phyloP scores from a whole-genome alignment of 441 rosid genomes.

The Syzygium syzygioides region DNA sequence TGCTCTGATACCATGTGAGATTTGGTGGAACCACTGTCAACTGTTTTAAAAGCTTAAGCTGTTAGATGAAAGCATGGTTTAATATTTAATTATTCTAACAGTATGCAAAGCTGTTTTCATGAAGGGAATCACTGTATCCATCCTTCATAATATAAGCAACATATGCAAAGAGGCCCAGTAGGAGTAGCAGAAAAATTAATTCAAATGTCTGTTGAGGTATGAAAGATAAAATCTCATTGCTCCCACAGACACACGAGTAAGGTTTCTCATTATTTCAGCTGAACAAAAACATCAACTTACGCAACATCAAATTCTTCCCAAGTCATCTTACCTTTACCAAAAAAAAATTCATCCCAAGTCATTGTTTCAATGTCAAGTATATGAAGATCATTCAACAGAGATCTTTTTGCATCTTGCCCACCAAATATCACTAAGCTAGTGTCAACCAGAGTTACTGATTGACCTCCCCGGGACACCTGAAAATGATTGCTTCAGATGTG shows the following conservation, averaged over 20 bases:
- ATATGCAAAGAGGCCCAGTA: neutral
- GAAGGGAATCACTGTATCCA: neutral
- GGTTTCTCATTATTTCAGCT: neutral
- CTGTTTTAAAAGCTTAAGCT: too few species aligned
- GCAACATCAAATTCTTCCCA: slow-evolving; percentile 96
- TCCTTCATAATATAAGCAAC: neutral
- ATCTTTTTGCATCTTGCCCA: slow-evolving; percentile 92
- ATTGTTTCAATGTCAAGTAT: slow-evolving; percentile 92
- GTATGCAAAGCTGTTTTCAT: neutral
- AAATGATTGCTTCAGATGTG: slow-evolving; percentile 16
- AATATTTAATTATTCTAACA: too few species aligned
- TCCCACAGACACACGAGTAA: neutral
- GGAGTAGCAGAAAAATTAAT: neutral
- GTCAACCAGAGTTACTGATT: slow-evolving; percentile 88
- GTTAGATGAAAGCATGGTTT: too few species aligned
- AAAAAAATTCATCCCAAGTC: slow-evolving; percentile 99
- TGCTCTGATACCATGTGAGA: too few species aligned
- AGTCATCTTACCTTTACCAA: too few species aligned
- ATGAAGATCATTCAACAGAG: slow-evolving; percentile 87
- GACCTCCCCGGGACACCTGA: slow-evolving; percentile 97
- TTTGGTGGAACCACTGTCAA: too few species aligned
- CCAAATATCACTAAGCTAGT: slow-evolving; percentile 91
- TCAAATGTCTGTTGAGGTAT: neutral
- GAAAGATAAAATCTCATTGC: neutral
- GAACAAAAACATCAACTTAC: slow-evolving; percentile 43